phyloP scores from a whole-genome alignment of 768 basidiomycete species.

The Lactifluus piperatus region DNA sequence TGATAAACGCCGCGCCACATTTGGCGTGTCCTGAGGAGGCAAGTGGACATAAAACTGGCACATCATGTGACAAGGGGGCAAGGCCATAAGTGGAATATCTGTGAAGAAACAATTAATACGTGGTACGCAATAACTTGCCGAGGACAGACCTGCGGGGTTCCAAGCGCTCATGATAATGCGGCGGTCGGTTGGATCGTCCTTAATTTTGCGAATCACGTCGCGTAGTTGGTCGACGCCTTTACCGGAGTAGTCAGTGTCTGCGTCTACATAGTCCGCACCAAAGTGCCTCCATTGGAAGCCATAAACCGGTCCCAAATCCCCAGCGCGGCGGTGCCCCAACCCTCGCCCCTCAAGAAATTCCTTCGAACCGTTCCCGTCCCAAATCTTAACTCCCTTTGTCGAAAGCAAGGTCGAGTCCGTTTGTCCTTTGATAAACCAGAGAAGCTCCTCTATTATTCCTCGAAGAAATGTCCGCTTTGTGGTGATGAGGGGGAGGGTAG shows the following conservation, averaged over 20 bases:
- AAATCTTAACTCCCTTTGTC: slow-evolving; percentile 85
- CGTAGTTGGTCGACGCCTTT: slow-evolving; percentile 88
- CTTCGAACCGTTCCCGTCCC: slow-evolving; percentile 93
- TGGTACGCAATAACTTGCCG: not conserved
- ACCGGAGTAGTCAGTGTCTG: slow-evolving; percentile 67
- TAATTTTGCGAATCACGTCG: slow-evolving; percentile 88
- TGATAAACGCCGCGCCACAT: slow-evolving; percentile 61
- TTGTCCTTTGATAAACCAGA: slow-evolving; percentile 86
- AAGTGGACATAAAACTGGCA: slow-evolving; percentile 98
- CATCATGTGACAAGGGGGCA: slow-evolving; percentile 98
- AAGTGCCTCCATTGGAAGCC: slow-evolving; percentile 97
- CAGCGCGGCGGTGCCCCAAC: slow-evolving; percentile 73
- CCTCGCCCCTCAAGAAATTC: slow-evolving; percentile 82
- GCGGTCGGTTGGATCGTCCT: slow-evolving; percentile 85
- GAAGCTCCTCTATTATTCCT: slow-evolving; percentile 86
- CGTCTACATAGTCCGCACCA: slow-evolving; percentile 73
- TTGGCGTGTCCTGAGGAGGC: slow-evolving; percentile 42
- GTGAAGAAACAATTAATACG: not conserved
- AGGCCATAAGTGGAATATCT: slow-evolving; percentile 93
- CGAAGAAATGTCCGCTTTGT: slow-evolving; percentile 92
- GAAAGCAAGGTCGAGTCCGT: slow-evolving; percentile 76
- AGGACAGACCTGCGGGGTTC: slow-evolving; percentile 87
- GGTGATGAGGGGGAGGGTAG: slow-evolving; percentile 79
- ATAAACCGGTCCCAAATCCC: slow-evolving; percentile 94
- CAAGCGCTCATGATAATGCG: slow-evolving; percentile 93